These are phyloP conservation scores for Sparassis latifolia DNA, from an alignment of 1,284 basidiomycete species.

Conservation along the genomic window DNA sequence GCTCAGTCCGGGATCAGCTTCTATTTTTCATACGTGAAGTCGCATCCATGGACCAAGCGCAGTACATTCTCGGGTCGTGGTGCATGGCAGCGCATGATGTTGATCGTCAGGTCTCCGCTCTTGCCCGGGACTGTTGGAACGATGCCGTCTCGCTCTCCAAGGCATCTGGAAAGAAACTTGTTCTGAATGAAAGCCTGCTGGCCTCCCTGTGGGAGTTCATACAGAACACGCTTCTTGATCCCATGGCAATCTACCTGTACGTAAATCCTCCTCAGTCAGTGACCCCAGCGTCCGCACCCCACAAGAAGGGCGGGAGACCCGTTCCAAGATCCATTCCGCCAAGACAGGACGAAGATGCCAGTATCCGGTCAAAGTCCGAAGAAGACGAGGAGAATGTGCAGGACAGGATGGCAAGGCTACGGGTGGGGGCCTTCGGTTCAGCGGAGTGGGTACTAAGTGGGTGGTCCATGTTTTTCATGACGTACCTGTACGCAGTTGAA, in stretches of 20 bases:
- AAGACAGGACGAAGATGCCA: constrained; percentile 21
- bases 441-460: constrained; percentile 60
- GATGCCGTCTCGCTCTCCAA: constrained; percentile 28
- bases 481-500: constrained; percentile 6
- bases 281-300: constrained; percentile 21
- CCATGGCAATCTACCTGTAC: constrained; percentile 54
- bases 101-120: constrained; percentile 54
- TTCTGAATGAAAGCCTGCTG: constrained; percentile 30
- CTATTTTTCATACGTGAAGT: constrained; percentile 55
- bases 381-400: constrained; percentile 57
- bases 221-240: constrained; percentile 58
- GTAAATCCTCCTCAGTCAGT: constrained; percentile 62
- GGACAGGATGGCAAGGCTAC: constrained; percentile 66
- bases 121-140: constrained; percentile 52
- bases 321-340: constrained; percentile 8
- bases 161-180: constrained; percentile 21
- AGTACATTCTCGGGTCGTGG: constrained; percentile 79
- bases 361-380: constrained; percentile 37
- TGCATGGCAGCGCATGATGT: constrained; percentile 67
- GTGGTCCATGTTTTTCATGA: constrained; percentile 16
- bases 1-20: constrained; percentile 43
- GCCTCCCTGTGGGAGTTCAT: constrained; percentile 41
- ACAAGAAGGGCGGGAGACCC: constrained; percentile 28
- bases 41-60: constrained; percentile 49
- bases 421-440: constrained; percentile 69